Evolutionary conservation across 768 basidiomycete genomes (phyloP), one percentile per base, ranked within the genome.

Genomic region (Suillus bovinus): DNA sequence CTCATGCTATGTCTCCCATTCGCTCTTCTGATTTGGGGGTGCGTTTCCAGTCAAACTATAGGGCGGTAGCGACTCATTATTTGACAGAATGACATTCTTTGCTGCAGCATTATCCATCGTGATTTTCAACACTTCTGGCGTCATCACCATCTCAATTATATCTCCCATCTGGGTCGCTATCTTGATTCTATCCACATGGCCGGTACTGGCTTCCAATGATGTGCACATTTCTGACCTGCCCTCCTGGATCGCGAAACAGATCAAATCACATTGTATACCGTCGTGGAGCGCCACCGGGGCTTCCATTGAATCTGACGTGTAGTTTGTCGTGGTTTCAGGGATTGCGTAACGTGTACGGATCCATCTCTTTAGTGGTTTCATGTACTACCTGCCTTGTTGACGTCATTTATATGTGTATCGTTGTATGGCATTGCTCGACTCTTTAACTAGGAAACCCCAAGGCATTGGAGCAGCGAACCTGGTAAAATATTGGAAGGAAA

Each of bases 1-100:
- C 71, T 76, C 20, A 65, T 74, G 56, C 75, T 71, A 54, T 74
- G 71, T 60, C 63, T 77, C 10, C 75, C 75, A 2, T 75, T 70
- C 55, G 75, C 69, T 27, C 64, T 74, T 14, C 65, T 75, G 39
- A 69, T 77, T 64, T 75, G 71, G 67, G 63, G 60, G 63, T 64
- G 16, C n/a, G 63, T 44, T 14, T 14, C 52, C 7, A 8, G 22
- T 42, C 16, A 20, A 2, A 33, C 16, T 5, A 27, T 5, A 2
- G 16, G 17, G 6, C 24, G 10, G 33, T 6, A 2, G 38, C 4
- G 7, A 24, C 31, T 56, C 41, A 22, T 20, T 36, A 1, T 33
- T 31, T n/a, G 20, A 33, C 34, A 63, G 62, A 10, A 63, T 63
- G 62, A 3, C 34, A 20, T 63, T 52, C n/a, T 63, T 63, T 36